These are phyloP conservation scores for Helicocarpus griseus DNA, from an alignment of 2,329 filamentous ascomycete genomes.

Conservation along the genomic window DNA sequence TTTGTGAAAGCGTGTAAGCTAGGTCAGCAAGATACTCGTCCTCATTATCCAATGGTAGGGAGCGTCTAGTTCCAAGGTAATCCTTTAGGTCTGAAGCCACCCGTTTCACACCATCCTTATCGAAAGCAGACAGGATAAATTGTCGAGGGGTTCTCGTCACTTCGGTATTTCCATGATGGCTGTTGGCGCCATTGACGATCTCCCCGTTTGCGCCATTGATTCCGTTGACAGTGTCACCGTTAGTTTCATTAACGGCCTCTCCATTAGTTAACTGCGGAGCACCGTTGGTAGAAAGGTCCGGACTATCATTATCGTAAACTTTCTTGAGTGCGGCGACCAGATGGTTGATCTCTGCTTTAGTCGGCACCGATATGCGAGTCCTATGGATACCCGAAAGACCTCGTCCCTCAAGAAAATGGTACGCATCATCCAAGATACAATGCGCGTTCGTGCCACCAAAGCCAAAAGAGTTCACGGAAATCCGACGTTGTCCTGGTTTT, in stretches of 20 bases:
- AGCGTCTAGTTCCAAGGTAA: neutral
- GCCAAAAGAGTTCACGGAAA: constrained; percentile 27
- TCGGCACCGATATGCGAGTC: constrained; percentile 3
- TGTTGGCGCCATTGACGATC: neutral
- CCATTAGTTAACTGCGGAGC: neutral
- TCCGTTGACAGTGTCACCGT: neutral
- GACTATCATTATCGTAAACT: neutral
- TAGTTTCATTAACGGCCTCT: neutral
- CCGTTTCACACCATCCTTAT: constrained; percentile 24
- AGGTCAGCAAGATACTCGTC: constrained; percentile 6
- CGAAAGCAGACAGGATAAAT: constrained; percentile 12
- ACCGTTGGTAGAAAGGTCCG: neutral
- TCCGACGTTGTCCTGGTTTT: constrained; percentile 13
- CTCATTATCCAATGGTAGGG: neutral
- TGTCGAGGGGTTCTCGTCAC: neutral
- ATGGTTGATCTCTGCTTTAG: neutral
- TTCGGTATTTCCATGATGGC: neutral
- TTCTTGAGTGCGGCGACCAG: neutral
- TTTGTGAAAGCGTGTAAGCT: constrained; percentile 7
- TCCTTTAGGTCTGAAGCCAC: constrained; percentile 19
- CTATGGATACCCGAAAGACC: constrained; percentile 6
- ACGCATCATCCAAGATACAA: constrained; percentile 17
- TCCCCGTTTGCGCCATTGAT: neutral
- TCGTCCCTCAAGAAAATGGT: constrained; percentile 4
- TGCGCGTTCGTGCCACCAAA: constrained; percentile 22